phyloP scores from a whole-genome alignment of 257 asterid species.

The Linaria vulgaris region DNA sequence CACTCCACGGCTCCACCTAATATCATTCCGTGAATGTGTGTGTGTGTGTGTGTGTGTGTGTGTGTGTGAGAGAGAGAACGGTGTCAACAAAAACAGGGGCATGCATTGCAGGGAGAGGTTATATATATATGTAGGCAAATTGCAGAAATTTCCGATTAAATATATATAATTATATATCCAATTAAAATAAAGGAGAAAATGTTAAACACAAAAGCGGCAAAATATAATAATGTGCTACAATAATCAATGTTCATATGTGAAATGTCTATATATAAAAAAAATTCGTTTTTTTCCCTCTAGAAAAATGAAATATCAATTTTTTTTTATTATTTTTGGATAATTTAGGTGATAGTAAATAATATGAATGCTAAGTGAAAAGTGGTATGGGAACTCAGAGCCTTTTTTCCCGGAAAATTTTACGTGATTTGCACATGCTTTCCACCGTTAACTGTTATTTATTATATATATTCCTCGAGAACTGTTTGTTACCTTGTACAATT shows the following conservation, averaged over 20 bases:
- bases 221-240: no score
- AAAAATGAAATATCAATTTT: no score
- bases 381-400: conserved; percentile 10
- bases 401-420: conserved; percentile 15
- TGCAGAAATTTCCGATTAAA: no score
- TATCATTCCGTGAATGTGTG: neutral
- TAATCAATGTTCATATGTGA: no score
- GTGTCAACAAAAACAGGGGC: conserved; percentile 27
- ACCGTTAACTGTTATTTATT: neutral
- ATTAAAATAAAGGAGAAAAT: no score
- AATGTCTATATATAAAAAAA: no score
- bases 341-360: neutral
- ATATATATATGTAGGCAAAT: neutral
- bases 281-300: no score
- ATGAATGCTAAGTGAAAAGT: neutral
- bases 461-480: conserved; percentile 1
- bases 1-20: no score
- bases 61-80: conserved; percentile 9
- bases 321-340: neutral
- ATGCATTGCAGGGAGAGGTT: conserved; percentile 29
- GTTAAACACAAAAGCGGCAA: no score
- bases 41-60: neutral
- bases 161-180: no score
- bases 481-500: neutral
- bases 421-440: conserved; percentile 20